Percentiles rank a stretch among this genome's conserved stretches.
Evolutionary conservation across 768 basidiomycete genomes (phyloP).

Genomic region (Crepidotus variabilis): DNA sequence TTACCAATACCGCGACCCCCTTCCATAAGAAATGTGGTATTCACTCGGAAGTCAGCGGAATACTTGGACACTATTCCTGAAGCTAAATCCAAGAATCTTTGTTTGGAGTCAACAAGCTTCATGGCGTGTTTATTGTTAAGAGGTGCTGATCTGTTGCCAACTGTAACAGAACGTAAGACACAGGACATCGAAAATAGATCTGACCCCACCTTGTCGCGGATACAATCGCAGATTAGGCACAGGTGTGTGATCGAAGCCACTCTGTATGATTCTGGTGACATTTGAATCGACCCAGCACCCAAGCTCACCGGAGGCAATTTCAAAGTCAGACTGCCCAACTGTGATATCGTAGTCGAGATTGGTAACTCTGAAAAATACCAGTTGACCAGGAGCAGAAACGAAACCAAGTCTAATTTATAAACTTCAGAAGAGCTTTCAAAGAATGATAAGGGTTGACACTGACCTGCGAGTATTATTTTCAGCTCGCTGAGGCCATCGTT

Average conservation of each 20-base stretch:
- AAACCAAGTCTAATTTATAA: neutral
- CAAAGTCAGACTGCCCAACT: slow-evolving; percentile 36
- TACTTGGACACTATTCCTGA: slow-evolving; percentile 55
- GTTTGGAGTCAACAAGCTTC: slow-evolving; percentile 29
- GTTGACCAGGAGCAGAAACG: slow-evolving; percentile 20
- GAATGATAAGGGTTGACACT: slow-evolving; percentile 6
- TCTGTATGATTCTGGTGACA: slow-evolving; percentile 73
- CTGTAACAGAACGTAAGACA: slow-evolving; percentile 5
- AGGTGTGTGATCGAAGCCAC: slow-evolving; percentile 67
- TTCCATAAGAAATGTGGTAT: slow-evolving; percentile 70
- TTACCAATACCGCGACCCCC: slow-evolving; percentile 85
- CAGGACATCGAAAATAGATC: neutral
- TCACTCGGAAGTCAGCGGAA: slow-evolving; percentile 57
- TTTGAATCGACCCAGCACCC: slow-evolving; percentile 83
- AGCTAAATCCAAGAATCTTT: slow-evolving; percentile 48
- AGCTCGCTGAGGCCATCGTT: slow-evolving; percentile 20
- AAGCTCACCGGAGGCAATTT: slow-evolving; percentile 59
- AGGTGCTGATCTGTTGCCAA: neutral
- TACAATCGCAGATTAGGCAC: slow-evolving; percentile 49
- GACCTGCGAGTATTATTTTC: slow-evolving; percentile 14
- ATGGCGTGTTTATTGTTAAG: slow-evolving; percentile 12
- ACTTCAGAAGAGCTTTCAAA: slow-evolving; percentile 17
- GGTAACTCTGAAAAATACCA: slow-evolving; percentile 77
- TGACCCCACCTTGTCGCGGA: neutral
- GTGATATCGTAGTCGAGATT: slow-evolving; percentile 66